These are phyloP conservation scores for Conticribra weissflogii DNA, from an alignment of 108 stramenopile genomes.

Conservation along the genomic window DNA sequence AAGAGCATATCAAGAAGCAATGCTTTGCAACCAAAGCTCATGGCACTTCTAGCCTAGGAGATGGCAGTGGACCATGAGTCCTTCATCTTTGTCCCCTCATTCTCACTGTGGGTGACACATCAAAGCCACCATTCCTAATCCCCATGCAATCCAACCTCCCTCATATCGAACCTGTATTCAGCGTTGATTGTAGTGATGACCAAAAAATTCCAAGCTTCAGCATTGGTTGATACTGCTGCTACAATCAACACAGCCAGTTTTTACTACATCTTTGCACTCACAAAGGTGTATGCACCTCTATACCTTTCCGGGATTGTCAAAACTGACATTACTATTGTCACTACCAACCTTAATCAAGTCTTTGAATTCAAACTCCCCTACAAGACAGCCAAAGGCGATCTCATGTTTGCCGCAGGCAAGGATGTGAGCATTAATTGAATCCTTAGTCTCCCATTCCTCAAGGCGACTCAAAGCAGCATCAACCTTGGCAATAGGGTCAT, in stretches of 20 bases:
- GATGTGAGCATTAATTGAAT: conserved; percentile 1
- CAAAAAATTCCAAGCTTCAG: no score
- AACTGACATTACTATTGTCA: background rate
- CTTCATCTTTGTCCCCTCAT: no score
- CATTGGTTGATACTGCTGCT: conserved; percentile 5
- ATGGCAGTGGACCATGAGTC: no score
- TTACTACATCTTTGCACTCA: background rate
- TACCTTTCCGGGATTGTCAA: conserved; percentile 3
- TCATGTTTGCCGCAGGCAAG: background rate
- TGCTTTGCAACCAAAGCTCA: no score
- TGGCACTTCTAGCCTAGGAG: no score
- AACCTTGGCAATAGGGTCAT: background rate
- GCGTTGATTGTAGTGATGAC: no score
- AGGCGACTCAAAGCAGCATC: background rate
- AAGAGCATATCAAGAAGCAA: no score
- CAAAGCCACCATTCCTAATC: no score
- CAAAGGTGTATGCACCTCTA: conserved; percentile 1
- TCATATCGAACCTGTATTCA: no score
- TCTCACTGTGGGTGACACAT: no score
- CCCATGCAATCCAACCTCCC: no score
- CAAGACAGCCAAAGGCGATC: background rate
- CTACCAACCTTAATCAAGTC: background rate
- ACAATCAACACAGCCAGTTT: background rate
- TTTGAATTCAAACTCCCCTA: conserved; percentile 12
- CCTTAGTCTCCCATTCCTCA: conserved; percentile 8